A percentile compares a stretch with the other conserved stretches of the same genome.
These are phyloP conservation scores for Fusarium sp. DNA, from an alignment of 2,329 filamentous ascomycete species.

Conservation along the genomic window DNA sequence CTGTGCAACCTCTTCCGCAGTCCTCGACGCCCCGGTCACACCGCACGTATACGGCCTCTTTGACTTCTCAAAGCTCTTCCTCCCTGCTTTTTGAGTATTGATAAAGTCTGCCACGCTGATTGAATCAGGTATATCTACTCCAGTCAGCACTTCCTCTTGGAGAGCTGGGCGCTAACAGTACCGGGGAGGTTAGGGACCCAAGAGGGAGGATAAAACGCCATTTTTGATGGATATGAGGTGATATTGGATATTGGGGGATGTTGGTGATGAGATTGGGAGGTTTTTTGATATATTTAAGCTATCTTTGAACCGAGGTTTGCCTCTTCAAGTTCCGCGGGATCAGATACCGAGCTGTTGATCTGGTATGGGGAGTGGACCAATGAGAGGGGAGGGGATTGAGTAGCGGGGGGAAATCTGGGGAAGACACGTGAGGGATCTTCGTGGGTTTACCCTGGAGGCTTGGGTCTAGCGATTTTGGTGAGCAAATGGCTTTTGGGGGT, in stretches of 20 bases:
- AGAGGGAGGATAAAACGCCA: constrained; percentile 18
- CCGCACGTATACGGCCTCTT: constrained; percentile 81
- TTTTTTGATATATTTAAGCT: not conserved
- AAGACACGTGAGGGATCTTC: not conserved
- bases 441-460: not conserved
- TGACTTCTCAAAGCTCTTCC: constrained; percentile 67
- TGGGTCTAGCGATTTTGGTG: too few species aligned
- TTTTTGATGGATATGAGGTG: not conserved
- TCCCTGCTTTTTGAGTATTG: constrained; percentile 62
- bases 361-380: not conserved
- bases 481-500: rapidly evolving
- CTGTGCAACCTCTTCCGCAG: constrained; percentile 69
- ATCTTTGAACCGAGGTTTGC: not conserved
- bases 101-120: constrained; percentile 79
- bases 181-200: constrained; percentile 23
- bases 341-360: not conserved
- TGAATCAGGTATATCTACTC: constrained; percentile 21
- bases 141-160: rapidly evolving
- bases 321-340: constrained; percentile 17
- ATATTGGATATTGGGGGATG: rapidly evolving
- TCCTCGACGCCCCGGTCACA: constrained; percentile 74
- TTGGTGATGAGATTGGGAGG: not conserved
- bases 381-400: not conserved
- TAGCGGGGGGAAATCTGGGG: constrained; percentile 12
- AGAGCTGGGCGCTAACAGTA: not conserved